Conservation (phyloP, 306 rosid genomes). For the Cucumis melo region DNA sequence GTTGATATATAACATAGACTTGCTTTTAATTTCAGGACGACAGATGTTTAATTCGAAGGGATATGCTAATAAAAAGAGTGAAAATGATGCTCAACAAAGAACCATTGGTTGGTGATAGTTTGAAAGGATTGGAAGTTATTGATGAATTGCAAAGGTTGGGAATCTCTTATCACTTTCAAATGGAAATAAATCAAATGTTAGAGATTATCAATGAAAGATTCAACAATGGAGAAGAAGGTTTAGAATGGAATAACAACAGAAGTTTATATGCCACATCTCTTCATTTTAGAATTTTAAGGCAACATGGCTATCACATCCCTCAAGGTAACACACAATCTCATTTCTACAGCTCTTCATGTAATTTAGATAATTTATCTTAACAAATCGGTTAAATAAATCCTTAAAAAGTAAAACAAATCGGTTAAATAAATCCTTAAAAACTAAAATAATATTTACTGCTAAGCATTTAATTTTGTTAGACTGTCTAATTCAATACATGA, state of each 20-base stretch:
- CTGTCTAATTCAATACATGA: too few relatives aligned
- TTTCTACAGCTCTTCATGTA: too few relatives aligned
- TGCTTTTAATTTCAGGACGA: not conserved
- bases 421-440: too few relatives aligned
- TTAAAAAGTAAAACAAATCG: too few relatives aligned
- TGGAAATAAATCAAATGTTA: slow-evolving; percentile 5
- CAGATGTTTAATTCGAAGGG: not conserved
- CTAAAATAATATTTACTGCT: too few relatives aligned
- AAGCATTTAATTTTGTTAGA: too few relatives aligned
- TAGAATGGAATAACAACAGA: not conserved
- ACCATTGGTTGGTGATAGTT: not conserved
- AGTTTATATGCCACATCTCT: slow-evolving; percentile 12
- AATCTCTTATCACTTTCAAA: slow-evolving; percentile 19
- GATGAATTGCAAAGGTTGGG: slow-evolving; percentile 28
- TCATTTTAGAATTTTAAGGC: slow-evolving; percentile 20
- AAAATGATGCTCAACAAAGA: not conserved
- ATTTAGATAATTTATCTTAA: too few relatives aligned
- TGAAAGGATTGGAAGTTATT: slow-evolving; percentile 13
- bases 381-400: too few relatives aligned
- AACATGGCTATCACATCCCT: slow-evolving; percentile 16
- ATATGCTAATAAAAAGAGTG: slow-evolving; percentile 4
- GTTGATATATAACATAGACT: too few relatives aligned
- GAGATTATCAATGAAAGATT: not conserved
- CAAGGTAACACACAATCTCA: too few relatives aligned
- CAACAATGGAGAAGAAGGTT: not conserved